Evolutionary conservation across 768 basidiomycete genomes (phyloP).

Genomic region (Serendipita sp.): DNA sequence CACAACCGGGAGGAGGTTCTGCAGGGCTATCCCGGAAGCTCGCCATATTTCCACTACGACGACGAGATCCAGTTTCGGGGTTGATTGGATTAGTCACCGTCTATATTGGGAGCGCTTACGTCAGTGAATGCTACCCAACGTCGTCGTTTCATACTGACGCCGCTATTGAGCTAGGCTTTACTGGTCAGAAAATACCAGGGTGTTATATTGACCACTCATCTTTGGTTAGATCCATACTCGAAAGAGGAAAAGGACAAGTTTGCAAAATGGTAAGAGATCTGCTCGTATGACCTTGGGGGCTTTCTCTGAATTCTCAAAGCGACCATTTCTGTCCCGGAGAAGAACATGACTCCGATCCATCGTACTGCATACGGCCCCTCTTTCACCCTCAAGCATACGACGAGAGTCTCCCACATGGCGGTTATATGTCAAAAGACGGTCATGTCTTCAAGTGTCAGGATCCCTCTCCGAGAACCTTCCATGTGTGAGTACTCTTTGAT

Average conservation of each 20-base stretch:
- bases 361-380: conserved; percentile 37
- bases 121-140: conserved; percentile 12
- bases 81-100: conserved; percentile 39
- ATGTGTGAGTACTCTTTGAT: too few species aligned
- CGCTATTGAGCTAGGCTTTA: too few species aligned
- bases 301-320: background rate
- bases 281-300: background rate
- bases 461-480: conserved; percentile 14
- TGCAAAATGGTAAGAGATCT: conserved; percentile 31
- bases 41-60: too few species aligned
- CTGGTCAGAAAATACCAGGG: too few species aligned
- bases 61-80: too few species aligned
- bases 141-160: too few species aligned
- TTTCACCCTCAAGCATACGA: conserved; percentile 29
- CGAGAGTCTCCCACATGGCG: conserved; percentile 13
- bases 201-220: background rate
- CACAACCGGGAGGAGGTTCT: conserved; percentile 22
- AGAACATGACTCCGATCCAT: conserved; percentile 27
- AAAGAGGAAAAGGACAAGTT: conserved; percentile 39
- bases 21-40: conserved; percentile 21
- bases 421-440: conserved; percentile 43
- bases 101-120: conserved; percentile 44
- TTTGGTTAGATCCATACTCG: conserved; percentile 23
- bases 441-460: conserved; percentile 40
- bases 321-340: background rate